Conservation (phyloP, 2,329 filamentous ascomycete species). For the Ophiostoma triangulosporum region DNA sequence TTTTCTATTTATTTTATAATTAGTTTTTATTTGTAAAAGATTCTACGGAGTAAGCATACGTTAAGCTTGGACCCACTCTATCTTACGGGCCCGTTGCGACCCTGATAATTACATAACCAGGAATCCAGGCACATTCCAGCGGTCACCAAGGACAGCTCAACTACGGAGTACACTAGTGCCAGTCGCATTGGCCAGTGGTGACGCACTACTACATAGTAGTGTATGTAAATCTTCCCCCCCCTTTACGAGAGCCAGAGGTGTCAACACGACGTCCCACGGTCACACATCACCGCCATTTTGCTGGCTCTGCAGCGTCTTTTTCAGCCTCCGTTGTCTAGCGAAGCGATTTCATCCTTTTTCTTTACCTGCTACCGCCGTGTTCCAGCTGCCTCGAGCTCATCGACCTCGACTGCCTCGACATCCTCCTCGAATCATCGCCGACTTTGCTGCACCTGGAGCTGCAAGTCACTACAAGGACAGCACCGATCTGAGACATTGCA, state of each 20-base stretch:
- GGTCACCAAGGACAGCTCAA: background rate
- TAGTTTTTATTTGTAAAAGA: background rate
- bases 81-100: background rate
- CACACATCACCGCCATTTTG: background rate
- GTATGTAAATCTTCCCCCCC: background rate
- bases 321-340: background rate
- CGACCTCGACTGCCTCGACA: background rate
- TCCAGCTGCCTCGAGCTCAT: background rate
- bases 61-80: background rate
- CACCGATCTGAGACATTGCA: background rate
- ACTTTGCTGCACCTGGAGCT: conserved; percentile 1
- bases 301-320: background rate
- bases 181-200: background rate
- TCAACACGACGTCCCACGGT: background rate
- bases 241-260: background rate
- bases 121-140: too few relatives aligned
- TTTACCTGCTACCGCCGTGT: background rate
- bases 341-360: background rate
- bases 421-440: background rate
- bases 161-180: too few relatives aligned
- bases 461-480: background rate
- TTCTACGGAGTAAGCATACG: background rate
- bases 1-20: background rate
- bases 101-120: background rate
- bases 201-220: too few relatives aligned